Evolutionary conservation across 139 green algal genomes (phyloP).

Genomic region (Chlorella ohadii): DNA sequence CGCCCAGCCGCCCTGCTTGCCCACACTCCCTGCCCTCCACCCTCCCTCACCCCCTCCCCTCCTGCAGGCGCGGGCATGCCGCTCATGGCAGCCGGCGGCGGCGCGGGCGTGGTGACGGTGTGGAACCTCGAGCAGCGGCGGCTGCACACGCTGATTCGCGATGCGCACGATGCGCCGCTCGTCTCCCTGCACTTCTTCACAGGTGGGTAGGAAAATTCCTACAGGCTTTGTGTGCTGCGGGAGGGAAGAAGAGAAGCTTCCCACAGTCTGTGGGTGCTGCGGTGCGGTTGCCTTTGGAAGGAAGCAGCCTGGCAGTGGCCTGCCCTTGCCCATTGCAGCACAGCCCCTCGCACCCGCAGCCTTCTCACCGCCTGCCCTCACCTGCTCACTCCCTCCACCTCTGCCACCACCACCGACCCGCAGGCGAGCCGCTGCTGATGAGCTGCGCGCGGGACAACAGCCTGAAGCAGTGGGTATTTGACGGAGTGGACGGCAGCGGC

Average conservation of each 20-base stretch:
- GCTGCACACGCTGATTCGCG: constrained; percentile 73
- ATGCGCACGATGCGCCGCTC: constrained; percentile 79
- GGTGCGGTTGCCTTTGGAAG: too few species aligned
- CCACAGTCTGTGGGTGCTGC: too few species aligned
- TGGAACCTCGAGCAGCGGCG: constrained; percentile 92
- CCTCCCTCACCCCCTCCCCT: not conserved
- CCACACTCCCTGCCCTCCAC: too few species aligned
- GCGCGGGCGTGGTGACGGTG: constrained; percentile 82
- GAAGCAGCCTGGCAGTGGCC: too few species aligned
- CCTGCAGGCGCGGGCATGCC: constrained; percentile 64
- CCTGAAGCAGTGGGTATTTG: constrained; percentile 97
- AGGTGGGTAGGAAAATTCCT: constrained; percentile 17
- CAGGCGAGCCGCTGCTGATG: constrained; percentile 90
- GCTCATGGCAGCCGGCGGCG: constrained; percentile 83
- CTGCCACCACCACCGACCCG: not conserved
- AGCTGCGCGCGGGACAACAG: constrained; percentile 87
- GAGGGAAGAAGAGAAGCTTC: too few species aligned
- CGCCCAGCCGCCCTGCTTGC: not conserved
- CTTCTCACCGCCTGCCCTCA: constrained; percentile 46
- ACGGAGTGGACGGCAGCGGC: constrained; percentile 61
- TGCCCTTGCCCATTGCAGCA: too few species aligned
- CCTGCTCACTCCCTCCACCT: constrained; percentile 20
- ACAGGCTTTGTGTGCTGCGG: too few species aligned
- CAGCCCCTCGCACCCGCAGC: constrained; percentile 55
- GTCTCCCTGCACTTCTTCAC: constrained; percentile 73